phyloP scores from a whole-genome alignment of 2,329 filamentous ascomycete species.

The Fusarium redolens region DNA sequence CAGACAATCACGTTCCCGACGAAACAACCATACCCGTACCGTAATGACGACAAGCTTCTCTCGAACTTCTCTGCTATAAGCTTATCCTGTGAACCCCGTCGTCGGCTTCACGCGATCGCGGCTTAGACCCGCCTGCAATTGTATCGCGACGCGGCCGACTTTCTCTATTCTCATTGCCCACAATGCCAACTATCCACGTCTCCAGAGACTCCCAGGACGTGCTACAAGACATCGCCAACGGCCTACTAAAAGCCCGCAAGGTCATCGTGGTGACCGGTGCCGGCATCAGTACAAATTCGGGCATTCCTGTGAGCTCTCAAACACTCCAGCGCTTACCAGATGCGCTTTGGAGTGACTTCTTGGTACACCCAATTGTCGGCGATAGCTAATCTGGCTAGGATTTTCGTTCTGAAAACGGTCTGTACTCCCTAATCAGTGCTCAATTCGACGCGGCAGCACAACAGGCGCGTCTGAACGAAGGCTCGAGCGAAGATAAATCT shows the following conservation, averaged over 20 bases:
- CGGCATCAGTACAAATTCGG: slow-evolving; percentile 80
- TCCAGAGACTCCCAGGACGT: slow-evolving; percentile 61
- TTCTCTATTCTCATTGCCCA: slow-evolving; percentile 37
- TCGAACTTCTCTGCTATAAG: slow-evolving; percentile 13
- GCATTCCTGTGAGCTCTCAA: slow-evolving; percentile 69
- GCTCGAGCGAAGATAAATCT: slow-evolving; percentile 35
- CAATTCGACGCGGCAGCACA: slow-evolving; percentile 68
- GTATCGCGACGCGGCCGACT: slow-evolving; percentile 44
- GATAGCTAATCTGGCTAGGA: slow-evolving; percentile 60
- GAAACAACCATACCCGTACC: neutral
- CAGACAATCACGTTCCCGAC: neutral
- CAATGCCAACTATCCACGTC: slow-evolving; percentile 70
- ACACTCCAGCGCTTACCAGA: slow-evolving; percentile 17
- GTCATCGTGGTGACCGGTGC: slow-evolving; percentile 79
- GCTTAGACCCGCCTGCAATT: slow-evolving; percentile 23
- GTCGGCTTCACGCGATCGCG: slow-evolving; percentile 38
- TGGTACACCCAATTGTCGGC: neutral
- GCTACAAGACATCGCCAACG: slow-evolving; percentile 74
- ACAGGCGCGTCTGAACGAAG: slow-evolving; percentile 47
- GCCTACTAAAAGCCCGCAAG: slow-evolving; percentile 72
- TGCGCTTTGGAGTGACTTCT: slow-evolving; percentile 1
- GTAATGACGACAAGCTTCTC: slow-evolving; percentile 35
- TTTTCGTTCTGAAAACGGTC: slow-evolving; percentile 77
- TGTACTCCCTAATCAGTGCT: slow-evolving; percentile 78
- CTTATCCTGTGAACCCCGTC: slow-evolving; percentile 3